These are phyloP conservation scores for Didymellaceae sp. DNA, from an alignment of 2,329 filamentous ascomycete species.

Conservation along the genomic window DNA sequence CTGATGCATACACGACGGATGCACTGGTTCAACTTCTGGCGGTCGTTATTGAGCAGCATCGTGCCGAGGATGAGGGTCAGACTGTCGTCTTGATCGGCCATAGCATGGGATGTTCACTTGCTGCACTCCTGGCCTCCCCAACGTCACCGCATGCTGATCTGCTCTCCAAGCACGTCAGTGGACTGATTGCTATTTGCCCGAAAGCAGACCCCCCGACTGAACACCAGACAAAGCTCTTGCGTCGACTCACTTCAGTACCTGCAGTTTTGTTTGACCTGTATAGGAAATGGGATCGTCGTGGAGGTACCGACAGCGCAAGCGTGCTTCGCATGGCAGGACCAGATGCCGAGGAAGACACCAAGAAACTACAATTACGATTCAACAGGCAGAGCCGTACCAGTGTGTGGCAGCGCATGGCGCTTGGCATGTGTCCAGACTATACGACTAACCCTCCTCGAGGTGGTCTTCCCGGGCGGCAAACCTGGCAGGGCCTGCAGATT, in stretches of 20 bases:
- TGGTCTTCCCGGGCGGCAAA: slow-evolving; percentile 71
- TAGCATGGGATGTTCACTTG: slow-evolving; percentile 85
- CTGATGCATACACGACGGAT: slow-evolving; percentile 80
- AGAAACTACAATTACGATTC: slow-evolving; percentile 72
- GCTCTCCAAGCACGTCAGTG: slow-evolving; percentile 71
- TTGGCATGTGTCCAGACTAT: slow-evolving; percentile 71
- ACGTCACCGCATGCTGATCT: slow-evolving; percentile 59
- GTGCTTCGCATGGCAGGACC: slow-evolving; percentile 78
- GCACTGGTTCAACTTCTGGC: slow-evolving; percentile 78
- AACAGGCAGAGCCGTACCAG: slow-evolving; percentile 84
- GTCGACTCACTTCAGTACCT: slow-evolving; percentile 71
- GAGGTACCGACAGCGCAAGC: slow-evolving; percentile 78
- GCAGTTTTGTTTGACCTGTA: slow-evolving; percentile 76
- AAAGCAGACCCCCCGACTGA: slow-evolving; percentile 68
- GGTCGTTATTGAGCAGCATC: slow-evolving; percentile 74
- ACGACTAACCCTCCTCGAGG: slow-evolving; percentile 60
- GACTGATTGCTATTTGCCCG: slow-evolving; percentile 83
- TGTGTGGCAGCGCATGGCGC: slow-evolving; percentile 82
- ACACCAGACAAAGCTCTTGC: slow-evolving; percentile 58
- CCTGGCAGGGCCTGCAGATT: slow-evolving; percentile 75
- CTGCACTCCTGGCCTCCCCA: slow-evolving; percentile 71
- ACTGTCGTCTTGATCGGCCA: slow-evolving; percentile 83
- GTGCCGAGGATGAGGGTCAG: slow-evolving; percentile 69
- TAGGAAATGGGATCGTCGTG: slow-evolving; percentile 78
- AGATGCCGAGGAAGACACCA: slow-evolving; percentile 69